Percentiles rank a stretch among this genome's conserved stretches.
Conservation (phyloP, 805 yeast species). For the Komagataella pastoris region DNA sequence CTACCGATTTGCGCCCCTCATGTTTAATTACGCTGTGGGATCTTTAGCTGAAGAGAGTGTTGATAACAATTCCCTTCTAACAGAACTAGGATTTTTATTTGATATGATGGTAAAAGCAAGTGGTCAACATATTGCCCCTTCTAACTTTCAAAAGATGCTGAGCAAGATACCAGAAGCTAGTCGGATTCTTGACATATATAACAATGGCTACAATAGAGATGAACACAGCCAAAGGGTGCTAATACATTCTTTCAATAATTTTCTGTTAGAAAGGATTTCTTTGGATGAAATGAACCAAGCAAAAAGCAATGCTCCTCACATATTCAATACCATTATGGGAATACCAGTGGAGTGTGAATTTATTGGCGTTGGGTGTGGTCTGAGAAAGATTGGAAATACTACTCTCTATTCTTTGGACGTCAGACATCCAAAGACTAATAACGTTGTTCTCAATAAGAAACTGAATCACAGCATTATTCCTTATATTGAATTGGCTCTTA, state of each 20-base stretch:
- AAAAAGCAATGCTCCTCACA: constrained; percentile 6
- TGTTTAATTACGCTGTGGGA: constrained; percentile 51
- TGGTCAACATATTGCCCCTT: constrained; percentile 68
- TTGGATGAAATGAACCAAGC: constrained; percentile 30
- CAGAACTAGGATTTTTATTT: constrained; percentile 78
- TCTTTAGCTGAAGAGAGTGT: constrained; percentile 42
- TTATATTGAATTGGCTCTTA: constrained; percentile 51
- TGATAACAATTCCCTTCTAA: constrained; percentile 36
- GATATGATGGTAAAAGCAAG: constrained; percentile 83
- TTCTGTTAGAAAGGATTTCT: constrained; percentile 38
- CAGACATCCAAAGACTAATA: background rate
- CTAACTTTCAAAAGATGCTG: constrained; percentile 57
- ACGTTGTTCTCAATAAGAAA: constrained; percentile 5
- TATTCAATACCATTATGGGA: constrained; percentile 22
- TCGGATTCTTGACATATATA: constrained; percentile 37
- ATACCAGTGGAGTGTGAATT: constrained; percentile 28
- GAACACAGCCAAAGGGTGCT: constrained; percentile 28
- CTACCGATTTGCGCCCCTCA: constrained; percentile 60
- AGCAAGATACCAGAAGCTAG: constrained; percentile 35
- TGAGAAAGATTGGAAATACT: constrained; percentile 17
- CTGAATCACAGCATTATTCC: constrained; percentile 29
- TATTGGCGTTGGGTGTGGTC: constrained; percentile 23
- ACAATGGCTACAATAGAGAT: constrained; percentile 30
- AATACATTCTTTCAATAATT: constrained; percentile 43
- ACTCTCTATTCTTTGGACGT: constrained; percentile 2